Percentiles rank a stretch among this genome's conserved stretches.
These are phyloP conservation scores for Fraxinus angustifolia DNA, from an alignment of 305 asterid genomes.

Conservation along the genomic window DNA sequence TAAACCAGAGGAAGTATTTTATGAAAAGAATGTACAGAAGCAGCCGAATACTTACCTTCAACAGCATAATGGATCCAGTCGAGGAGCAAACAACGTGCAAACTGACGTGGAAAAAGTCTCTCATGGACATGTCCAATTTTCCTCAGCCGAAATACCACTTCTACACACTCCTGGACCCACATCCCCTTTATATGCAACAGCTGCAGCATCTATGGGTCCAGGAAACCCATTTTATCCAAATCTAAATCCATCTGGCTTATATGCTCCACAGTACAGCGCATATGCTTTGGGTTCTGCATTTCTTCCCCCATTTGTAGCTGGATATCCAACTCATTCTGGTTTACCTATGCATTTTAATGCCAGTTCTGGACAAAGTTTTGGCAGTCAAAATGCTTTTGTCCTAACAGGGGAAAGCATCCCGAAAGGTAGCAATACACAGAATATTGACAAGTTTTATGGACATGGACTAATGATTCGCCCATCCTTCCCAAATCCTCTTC, in stretches of 20 bases:
- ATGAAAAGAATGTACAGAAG: slow-evolving; percentile 35
- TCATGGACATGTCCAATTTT: slow-evolving; percentile 32
- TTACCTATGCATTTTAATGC: slow-evolving; percentile 46
- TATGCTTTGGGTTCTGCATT: slow-evolving; percentile 57
- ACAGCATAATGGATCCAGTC: slow-evolving; percentile 36
- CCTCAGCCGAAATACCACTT: slow-evolving; percentile 46
- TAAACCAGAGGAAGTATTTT: slow-evolving; percentile 35
- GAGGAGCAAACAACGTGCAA: slow-evolving; percentile 27
- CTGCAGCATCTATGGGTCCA: slow-evolving; percentile 66
- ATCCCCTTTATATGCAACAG: slow-evolving; percentile 65
- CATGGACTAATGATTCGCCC: slow-evolving; percentile 62
- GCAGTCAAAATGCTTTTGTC: slow-evolving; percentile 45
- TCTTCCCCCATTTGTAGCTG: slow-evolving; percentile 55
- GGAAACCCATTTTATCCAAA: slow-evolving; percentile 56
- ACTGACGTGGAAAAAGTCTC: slow-evolving; percentile 29
- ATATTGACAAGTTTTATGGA: slow-evolving; percentile 54
- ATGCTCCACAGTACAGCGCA: slow-evolving; percentile 66
- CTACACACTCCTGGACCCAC: slow-evolving; percentile 49
- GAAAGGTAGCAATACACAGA: slow-evolving; percentile 47
- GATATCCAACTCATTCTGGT: slow-evolving; percentile 55
- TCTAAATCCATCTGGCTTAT: slow-evolving; percentile 47
- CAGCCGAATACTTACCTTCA: slow-evolving; percentile 42
- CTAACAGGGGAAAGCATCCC: slow-evolving; percentile 44
- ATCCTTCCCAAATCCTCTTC: slow-evolving; percentile 54
- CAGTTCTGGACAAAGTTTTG: slow-evolving; percentile 57